Base-by-base conservation (phyloP, 352 stramenopile genomes). In the Nannochloropsis limnetica region DNA sequence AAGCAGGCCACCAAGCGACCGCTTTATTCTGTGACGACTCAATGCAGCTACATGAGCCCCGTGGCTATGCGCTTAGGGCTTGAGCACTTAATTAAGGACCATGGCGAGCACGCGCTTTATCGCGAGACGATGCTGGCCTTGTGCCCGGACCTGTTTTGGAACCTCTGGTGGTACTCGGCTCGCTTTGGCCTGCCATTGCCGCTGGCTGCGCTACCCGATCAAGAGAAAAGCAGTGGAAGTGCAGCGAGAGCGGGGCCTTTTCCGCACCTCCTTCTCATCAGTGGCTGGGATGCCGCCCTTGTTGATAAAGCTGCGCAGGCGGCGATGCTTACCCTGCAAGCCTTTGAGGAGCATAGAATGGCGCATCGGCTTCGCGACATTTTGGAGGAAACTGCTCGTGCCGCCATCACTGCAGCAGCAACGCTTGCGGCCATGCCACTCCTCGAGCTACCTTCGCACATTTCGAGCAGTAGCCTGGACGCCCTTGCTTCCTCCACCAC, bases 111-210 rank as follows among this genome's bases (percentile, higher is more conserved):
- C 25, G 61, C 61, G 9, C 61, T 74, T 74, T 74, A 74, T 74
- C 11, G 61, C 8, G 61, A 74, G 25, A 29, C n/a, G 11, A 74
- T 74, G 61, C 25, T 74, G 25, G 0, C 11, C 1, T 28, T 74
- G 25, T 74, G 61, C 8, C 61, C 61, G 61, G 61, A 74, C n/a
- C n/a, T 74, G 25, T 74, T 74, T 29, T 74, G 61, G 61, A 74
- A 74, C 22, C 22, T 74, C 9, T 25, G n/a, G 25, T 74, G 61
- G 61, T 74, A 74, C 25, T 74, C 61, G 11, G 25, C 61, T 25
- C 61, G 61, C 61, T 74, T 74, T 11, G 61, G 61, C 4, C 61
- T 74, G n/a, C 61, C 61, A 6, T 74, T 74, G 25, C 61, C 61
- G 61, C 61, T 74, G n/a, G 9, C 61, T 25, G 61, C 25, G n/a